Conservation (phyloP, 768 basidiomycete genomes). For the Hebeloma cylindrosporum region DNA sequence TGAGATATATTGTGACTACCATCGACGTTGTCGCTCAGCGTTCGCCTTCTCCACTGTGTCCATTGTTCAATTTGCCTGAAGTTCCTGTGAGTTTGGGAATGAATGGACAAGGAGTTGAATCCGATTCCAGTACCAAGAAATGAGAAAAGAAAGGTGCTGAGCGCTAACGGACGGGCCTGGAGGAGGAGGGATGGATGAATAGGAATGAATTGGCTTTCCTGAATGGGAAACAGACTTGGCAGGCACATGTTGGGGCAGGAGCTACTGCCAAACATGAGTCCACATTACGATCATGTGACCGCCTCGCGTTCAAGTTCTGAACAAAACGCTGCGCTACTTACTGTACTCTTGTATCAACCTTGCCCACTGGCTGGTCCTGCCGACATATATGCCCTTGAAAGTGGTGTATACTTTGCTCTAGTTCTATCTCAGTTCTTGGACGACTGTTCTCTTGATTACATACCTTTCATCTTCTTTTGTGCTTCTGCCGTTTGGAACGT, state of each 20-base stretch:
- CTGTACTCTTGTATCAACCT: too few relatives aligned
- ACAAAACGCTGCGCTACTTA: too few relatives aligned
- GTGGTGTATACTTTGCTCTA: too few relatives aligned
- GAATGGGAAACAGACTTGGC: background rate
- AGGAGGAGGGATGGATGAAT: background rate
- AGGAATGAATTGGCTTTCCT: slow-evolving; percentile 3
- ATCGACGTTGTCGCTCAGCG: slow-evolving; percentile 53
- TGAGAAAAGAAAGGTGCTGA: too few relatives aligned
- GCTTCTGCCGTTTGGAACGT: too few relatives aligned
- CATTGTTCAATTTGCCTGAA: slow-evolving; percentile 42
- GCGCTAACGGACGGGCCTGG: background rate
- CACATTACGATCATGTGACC: slow-evolving; percentile 6
- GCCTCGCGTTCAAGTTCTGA: slow-evolving; percentile 3
- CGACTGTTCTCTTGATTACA: background rate
- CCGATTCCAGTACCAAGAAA: too few relatives aligned
- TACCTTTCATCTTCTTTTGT: background rate
- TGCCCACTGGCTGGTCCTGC: too few relatives aligned
- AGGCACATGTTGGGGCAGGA: slow-evolving; percentile 9
- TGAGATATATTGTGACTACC: slow-evolving; percentile 14
- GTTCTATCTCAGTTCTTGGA: too few relatives aligned
- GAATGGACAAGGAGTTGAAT: too few relatives aligned
- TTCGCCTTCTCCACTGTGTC: slow-evolving; percentile 84
- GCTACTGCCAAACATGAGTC: slow-evolving; percentile 12
- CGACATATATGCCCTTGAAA: too few relatives aligned
- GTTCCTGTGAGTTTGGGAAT: too few relatives aligned